Evolutionary conservation across 139 green algal genomes (phyloP).

Genomic region (Chlorella sp.): DNA sequence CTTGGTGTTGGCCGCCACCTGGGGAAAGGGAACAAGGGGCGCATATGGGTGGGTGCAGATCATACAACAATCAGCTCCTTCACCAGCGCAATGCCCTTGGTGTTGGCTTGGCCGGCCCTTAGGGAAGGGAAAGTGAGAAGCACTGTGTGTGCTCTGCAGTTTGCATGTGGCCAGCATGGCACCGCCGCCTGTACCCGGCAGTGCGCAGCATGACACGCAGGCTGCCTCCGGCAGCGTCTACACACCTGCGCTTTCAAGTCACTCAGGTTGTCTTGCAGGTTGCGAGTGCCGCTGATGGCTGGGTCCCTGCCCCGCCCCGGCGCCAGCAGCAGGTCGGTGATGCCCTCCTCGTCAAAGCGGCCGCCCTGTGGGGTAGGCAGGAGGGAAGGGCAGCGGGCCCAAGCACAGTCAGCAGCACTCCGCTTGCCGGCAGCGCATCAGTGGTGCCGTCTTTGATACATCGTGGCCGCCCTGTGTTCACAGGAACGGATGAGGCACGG

Average conservation of each 20-base stretch:
- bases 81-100: constrained; percentile 89
- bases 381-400: neutral
- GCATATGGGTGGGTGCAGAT: too few relatives aligned
- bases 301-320: constrained; percentile 61
- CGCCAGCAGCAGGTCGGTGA: constrained; percentile 84
- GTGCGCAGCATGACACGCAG: too few relatives aligned
- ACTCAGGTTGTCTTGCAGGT: constrained; percentile 91
- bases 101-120: constrained; percentile 98
- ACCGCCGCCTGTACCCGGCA: too few relatives aligned
- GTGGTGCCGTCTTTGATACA: too few relatives aligned
- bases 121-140: neutral
- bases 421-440: too few relatives aligned
- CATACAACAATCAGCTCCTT: constrained; percentile 86
- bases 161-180: too few relatives aligned
- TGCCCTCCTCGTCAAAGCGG: constrained; percentile 80
- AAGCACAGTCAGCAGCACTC: too few relatives aligned
- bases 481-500: too few relatives aligned
- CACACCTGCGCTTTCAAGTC: constrained; percentile 91
- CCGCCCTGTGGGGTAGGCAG: neutral
- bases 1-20: constrained; percentile 95
- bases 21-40: neutral
- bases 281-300: constrained; percentile 79
- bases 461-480: too few relatives aligned
- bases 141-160: too few relatives aligned
- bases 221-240: too few relatives aligned